Conservation (phyloP, 1,284 basidiomycete species). For the Trametes pubescens region DNA sequence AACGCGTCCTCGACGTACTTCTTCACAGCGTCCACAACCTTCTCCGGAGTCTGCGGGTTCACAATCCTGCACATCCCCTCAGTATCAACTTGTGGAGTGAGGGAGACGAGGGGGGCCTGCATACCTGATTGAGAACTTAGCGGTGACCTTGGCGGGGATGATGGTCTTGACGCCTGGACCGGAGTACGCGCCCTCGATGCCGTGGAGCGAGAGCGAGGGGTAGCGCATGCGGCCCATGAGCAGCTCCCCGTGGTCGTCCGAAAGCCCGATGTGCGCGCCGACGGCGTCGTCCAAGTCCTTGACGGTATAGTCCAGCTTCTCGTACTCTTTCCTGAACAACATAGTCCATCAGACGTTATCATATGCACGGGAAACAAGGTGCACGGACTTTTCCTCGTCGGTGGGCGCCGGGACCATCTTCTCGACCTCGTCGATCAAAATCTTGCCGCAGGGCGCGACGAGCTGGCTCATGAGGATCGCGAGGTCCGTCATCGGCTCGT, state of each 20-base stretch:
- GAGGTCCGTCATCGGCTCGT: conserved; percentile 91
- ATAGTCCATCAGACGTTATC: background rate
- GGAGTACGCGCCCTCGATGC: conserved; percentile 97
- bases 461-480: conserved; percentile 86
- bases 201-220: conserved; percentile 92
- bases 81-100: too few species aligned
- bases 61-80: conserved; percentile 63
- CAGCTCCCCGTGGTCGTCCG: conserved; percentile 83
- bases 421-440: conserved; percentile 91
- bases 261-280: conserved; percentile 82
- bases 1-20: conserved; percentile 83
- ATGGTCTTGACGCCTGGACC: conserved; percentile 93
- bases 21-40: conserved; percentile 76
- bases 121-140: conserved; percentile 93
- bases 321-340: conserved; percentile 65
- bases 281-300: conserved; percentile 84
- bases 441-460: conserved; percentile 84
- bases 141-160: conserved; percentile 90
- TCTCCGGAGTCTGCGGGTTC: conserved; percentile 87
- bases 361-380: conserved; percentile 3
- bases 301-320: conserved; percentile 79
- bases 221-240: conserved; percentile 92
- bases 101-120: conserved; percentile 33
- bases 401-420: conserved; percentile 86
- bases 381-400: conserved; percentile 74